Conservation (phyloP, 345 rosid species). For the Eutrema heterophyllum region DNA sequence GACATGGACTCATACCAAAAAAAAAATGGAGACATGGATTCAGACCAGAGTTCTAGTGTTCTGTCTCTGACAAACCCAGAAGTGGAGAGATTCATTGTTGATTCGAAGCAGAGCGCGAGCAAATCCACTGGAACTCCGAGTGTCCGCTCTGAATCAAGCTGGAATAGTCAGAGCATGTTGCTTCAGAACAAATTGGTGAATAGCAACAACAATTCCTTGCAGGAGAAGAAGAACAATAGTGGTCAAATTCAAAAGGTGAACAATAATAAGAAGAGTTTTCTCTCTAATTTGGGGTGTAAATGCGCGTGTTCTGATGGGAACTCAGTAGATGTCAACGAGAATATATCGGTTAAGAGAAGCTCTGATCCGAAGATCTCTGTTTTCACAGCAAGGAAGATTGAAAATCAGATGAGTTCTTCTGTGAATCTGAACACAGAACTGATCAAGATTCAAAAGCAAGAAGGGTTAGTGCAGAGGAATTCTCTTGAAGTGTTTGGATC, state of each 20-base stretch:
- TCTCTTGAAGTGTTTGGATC: slow-evolving; percentile 64
- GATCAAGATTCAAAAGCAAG: slow-evolving; percentile 25
- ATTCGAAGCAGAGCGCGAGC: slow-evolving; percentile 10
- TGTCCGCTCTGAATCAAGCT: slow-evolving; percentile 55
- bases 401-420: slow-evolving; percentile 5
- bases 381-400: slow-evolving; percentile 21
- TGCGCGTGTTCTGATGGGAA: slow-evolving; percentile 57
- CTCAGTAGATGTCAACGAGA: slow-evolving; percentile 45
- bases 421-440: slow-evolving; percentile 10
- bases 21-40: slow-evolving; percentile 56
- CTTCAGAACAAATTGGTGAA: slow-evolving; percentile 33
- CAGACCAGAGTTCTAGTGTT: slow-evolving; percentile 35
- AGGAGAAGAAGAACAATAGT: slow-evolving; percentile 16
- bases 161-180: slow-evolving; percentile 65
- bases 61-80: slow-evolving; percentile 28
- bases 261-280: slow-evolving; percentile 39
- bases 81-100: slow-evolving; percentile 11
- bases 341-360: slow-evolving; percentile 20
- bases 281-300: slow-evolving; percentile 51
- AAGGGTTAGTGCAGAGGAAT: slow-evolving; percentile 34
- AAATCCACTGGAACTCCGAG: slow-evolving; percentile 45
- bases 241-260: slow-evolving; percentile 29
- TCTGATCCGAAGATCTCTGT: slow-evolving; percentile 16
- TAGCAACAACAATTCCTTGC: slow-evolving; percentile 22
- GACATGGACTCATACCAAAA: slow-evolving; percentile 40